Conservation (phyloP, 306 rosid species). For the Dryas octopetala region DNA sequence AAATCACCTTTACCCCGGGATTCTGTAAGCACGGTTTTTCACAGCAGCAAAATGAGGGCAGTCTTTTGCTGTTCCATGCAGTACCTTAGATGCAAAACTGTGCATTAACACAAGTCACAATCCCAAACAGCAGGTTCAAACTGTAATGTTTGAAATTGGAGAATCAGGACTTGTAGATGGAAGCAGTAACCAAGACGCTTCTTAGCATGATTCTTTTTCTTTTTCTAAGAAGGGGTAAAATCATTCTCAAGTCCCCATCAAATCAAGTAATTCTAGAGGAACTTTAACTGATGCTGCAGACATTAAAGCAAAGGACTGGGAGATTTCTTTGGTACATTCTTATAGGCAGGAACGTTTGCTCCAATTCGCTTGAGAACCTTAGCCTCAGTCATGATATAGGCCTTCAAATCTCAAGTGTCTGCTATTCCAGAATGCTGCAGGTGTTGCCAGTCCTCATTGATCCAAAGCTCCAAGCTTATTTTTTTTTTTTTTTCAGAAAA, state of each 20-base stretch:
- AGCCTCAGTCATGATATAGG: too few relatives aligned
- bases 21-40: neutral
- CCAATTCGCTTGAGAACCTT: too few relatives aligned
- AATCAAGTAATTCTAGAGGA: neutral
- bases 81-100: neutral
- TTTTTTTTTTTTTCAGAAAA: neutral
- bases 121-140: neutral
- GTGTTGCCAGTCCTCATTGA: neutral
- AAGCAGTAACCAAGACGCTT: neutral
- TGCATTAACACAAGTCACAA: neutral
- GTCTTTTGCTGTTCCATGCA: neutral
- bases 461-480: neutral
- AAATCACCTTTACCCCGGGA: neutral
- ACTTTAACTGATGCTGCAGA: too few relatives aligned
- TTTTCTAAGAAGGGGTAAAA: too few relatives aligned
- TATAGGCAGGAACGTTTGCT: too few relatives aligned
- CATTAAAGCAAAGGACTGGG: too few relatives aligned
- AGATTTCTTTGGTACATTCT: too few relatives aligned
- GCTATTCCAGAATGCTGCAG: neutral
- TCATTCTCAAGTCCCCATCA: neutral
- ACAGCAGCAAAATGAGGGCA: neutral
- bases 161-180: neutral
- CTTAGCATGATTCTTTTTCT: neutral
- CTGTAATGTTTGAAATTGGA: neutral
- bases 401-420: neutral